Evolutionary conservation across 1,284 basidiomycete species (phyloP), one percentile per base, ranked within the genome.

Genomic region (Ustilago tritici): DNA sequence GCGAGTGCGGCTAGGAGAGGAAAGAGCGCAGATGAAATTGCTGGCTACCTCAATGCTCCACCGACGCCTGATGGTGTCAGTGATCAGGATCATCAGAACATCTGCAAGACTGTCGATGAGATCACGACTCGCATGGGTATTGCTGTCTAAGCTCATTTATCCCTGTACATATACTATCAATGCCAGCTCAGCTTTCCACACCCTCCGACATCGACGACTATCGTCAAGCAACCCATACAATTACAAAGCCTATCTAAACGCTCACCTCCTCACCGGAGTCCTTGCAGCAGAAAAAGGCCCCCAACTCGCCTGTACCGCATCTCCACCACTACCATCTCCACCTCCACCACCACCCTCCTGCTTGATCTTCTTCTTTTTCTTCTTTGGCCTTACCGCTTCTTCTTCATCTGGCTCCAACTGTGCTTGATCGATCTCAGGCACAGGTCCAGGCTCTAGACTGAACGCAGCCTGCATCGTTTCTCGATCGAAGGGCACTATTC

Each of bases 1-100:
- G 87, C 88, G 9, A 89, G 89, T 9, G 89, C 89, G 0, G 87
- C 88, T 7, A 76, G 85, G 63, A 80, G 88, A 12, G 88, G 88
- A 11, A 75, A 71, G 59, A 65, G 64, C 28, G 72, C 61, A 11
- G 76, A 78, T 4, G 76, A 78, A 23, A 57, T 78, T 28, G 50
- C 67, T 2, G 54, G 54, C 3, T 69, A 78, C 15, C 54, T 78
- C 56, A 60, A 53, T 46, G 49, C 55, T 0, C 69, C 70, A 8
- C 70, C 70, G 0, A 12, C 61, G 4, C 64, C 35, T 23, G 57
- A 68, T 35, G 65, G 34, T n/a, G 43, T 32, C 2, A 28, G 43
- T 1, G 66, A 71, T 19, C 54, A 58, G 47, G 63, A 72, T 38
- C 65, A 71, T 32, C 67, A 68, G 40, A 60, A 61, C 38, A 73